Conservation (phyloP, 441 rosid species). For the Iberis amara region DNA sequence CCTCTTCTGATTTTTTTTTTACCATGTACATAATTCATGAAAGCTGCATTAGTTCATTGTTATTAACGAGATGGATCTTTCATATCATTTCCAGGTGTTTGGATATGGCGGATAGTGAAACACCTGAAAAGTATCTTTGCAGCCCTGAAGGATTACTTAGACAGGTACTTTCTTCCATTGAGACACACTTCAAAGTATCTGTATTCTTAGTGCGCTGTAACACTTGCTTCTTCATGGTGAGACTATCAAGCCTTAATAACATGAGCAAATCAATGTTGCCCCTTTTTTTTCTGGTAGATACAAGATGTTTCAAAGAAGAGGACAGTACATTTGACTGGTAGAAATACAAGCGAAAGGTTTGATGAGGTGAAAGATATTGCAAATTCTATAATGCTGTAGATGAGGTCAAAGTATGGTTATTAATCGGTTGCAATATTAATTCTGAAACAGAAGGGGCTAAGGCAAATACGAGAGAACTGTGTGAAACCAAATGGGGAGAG, state of each 20-base stretch:
- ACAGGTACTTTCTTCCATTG: conserved; percentile 38
- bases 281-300: conserved; percentile 34
- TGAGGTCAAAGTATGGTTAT: neutral
- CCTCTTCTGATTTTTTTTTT: conserved; percentile 14
- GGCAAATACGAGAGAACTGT: conserved; percentile 54
- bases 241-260: conserved; percentile 2
- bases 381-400: conserved; percentile 1
- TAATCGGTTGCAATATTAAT: neutral
- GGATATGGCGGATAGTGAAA: conserved; percentile 48
- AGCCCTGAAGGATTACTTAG: conserved; percentile 62
- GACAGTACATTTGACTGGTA: conserved; percentile 50
- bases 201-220: neutral
- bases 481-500: conserved; percentile 48
- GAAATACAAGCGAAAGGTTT: conserved; percentile 49
- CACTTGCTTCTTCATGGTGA: conserved; percentile 4
- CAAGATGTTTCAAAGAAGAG: conserved; percentile 41
- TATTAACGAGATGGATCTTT: conserved; percentile 13
- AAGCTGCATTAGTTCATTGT: neutral
- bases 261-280: conserved; percentile 9
- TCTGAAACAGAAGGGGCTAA: conserved; percentile 46
- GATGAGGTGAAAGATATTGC: conserved; percentile 39
- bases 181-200: conserved; percentile 14
- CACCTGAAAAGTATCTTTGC: conserved; percentile 50
- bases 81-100: conserved; percentile 34
- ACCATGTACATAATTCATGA: neutral